Evolutionary conservation across 164 flowering plant genomes (phyloP).

Genomic region (Liriodendron chinense): DNA sequence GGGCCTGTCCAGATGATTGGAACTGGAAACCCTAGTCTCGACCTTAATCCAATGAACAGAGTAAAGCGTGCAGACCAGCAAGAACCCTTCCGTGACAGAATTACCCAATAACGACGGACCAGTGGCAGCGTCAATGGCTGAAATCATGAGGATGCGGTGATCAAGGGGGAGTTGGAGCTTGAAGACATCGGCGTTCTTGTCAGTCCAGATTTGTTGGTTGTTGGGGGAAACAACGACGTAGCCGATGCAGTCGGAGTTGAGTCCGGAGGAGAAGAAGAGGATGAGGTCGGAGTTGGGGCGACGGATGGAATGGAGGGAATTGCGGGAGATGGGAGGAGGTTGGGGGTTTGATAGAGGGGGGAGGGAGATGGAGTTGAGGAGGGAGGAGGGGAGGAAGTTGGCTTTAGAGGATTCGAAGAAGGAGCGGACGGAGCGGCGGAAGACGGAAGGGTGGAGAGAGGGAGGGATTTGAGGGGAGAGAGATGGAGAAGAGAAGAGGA

Average conservation of each 20-base stretch:
- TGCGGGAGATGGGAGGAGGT: constrained; percentile 16
- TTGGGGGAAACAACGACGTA: constrained; percentile 27
- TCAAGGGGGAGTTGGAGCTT: constrained; percentile 10
- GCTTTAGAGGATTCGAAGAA: constrained; percentile 8
- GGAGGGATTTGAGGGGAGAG: constrained; percentile 27
- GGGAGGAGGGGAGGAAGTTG: constrained; percentile 21
- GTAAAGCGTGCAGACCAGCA: constrained; percentile 51
- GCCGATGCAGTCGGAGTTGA: constrained; percentile 51
- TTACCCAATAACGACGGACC: not conserved
- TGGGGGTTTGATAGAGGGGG: constrained; percentile 2
- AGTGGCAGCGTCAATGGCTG: constrained; percentile 22
- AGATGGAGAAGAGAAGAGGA: constrained; percentile 31
- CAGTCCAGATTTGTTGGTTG: not conserved
- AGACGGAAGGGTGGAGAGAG: constrained; percentile 23
- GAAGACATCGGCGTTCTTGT: constrained; percentile 16
- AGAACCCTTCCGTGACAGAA: constrained; percentile 34
- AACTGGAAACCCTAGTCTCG: constrained; percentile 5
- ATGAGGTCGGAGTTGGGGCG: constrained; percentile 20
- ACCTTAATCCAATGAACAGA: constrained; percentile 67
- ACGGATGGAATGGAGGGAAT: constrained; percentile 38
- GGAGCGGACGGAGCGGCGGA: constrained; percentile 22
- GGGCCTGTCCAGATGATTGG: constrained; percentile 18
- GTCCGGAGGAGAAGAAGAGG: constrained; percentile 45
- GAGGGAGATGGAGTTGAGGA: constrained; percentile 20
- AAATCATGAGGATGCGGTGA: constrained; percentile 35